These are phyloP conservation scores for Cutaneotrichosporon sp. DNA, from an alignment of 1,284 basidiomycete species.

Conservation along the genomic window DNA sequence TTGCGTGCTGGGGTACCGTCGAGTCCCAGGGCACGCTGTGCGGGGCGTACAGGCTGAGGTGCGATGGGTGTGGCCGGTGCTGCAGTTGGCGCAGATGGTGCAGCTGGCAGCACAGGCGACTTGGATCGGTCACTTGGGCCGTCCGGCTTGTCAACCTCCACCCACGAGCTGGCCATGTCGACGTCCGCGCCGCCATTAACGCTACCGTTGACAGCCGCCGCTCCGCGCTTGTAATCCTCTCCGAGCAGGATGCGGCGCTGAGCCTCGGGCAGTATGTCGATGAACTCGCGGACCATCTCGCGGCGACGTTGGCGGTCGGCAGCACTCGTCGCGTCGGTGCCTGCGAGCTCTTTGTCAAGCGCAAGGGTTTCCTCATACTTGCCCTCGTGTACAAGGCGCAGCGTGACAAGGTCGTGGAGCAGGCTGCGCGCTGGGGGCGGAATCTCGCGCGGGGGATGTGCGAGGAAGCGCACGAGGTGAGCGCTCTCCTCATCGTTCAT, in stretches of 20 bases:
- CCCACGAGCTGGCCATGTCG: slow-evolving; percentile 20
- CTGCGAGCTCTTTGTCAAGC: slow-evolving; percentile 57
- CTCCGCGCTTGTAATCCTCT: slow-evolving; percentile 5
- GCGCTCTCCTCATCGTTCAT: slow-evolving; percentile 36
- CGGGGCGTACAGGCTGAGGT: slow-evolving; percentile 18
- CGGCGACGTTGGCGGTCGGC: slow-evolving; percentile 52
- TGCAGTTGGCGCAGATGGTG: neutral
- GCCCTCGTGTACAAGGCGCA: slow-evolving; percentile 69
- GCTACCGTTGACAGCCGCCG: slow-evolving; percentile 12
- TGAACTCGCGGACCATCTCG: slow-evolving; percentile 63
- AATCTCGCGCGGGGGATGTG: slow-evolving; percentile 51
- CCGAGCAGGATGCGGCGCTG: slow-evolving; percentile 46
- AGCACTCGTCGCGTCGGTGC: slow-evolving; percentile 38
- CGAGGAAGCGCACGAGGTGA: slow-evolving; percentile 39
- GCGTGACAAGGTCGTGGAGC: slow-evolving; percentile 73
- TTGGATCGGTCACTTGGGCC: neutral
- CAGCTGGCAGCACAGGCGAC: neutral
- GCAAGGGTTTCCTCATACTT: slow-evolving; percentile 66
- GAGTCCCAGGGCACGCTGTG: slow-evolving; percentile 10
- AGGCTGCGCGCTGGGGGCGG: slow-evolving; percentile 54
- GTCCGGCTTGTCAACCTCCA: slow-evolving; percentile 2
- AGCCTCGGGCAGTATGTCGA: slow-evolving; percentile 57
- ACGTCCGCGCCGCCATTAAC: slow-evolving; percentile 16
- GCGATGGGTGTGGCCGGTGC: slow-evolving; percentile 6
- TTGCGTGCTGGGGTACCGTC: slow-evolving; percentile 12